phyloP scores from a whole-genome alignment of 352 stramenopile species.

The Saprolegnia diclina region DNA sequence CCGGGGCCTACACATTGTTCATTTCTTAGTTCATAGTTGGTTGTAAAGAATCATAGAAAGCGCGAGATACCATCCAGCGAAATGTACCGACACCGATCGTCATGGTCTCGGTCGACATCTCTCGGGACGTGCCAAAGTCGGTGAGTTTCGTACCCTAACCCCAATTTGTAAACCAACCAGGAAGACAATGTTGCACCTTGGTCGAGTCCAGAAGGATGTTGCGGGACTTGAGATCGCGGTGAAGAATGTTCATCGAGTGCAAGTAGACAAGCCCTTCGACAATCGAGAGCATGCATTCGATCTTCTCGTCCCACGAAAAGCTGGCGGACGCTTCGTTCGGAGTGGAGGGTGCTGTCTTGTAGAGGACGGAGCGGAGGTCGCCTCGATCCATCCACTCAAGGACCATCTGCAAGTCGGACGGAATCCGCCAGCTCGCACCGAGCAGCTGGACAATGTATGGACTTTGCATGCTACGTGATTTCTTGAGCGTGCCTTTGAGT shows the following conservation, averaged over 20 bases:
- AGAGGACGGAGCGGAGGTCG: conserved; percentile 21
- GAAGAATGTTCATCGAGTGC: conserved; percentile 26
- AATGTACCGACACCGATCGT: no score
- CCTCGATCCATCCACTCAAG: conserved; percentile 27
- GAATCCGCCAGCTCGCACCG: conserved; percentile 20
- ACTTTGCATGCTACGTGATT: neutral
- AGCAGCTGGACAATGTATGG: conserved; percentile 20
- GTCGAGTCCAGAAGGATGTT: conserved; percentile 21
- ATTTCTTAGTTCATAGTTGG: neutral
- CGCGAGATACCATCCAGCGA: no score
- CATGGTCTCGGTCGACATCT: no score
- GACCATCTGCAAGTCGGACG: conserved; percentile 22
- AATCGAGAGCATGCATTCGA: conserved; percentile 14
- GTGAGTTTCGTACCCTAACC: conserved; percentile 46
- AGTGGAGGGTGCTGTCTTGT: neutral
- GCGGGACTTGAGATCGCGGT: conserved; percentile 24
- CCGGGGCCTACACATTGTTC: neutral
- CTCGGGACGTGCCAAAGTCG: no score
- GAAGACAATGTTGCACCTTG: conserved; percentile 3
- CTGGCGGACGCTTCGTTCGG: neutral
- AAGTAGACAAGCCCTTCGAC: conserved; percentile 25
- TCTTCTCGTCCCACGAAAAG: conserved; percentile 22
- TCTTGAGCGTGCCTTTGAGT: neutral
- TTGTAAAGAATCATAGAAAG: no score
- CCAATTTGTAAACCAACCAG: neutral